Conservation (phyloP, 1,139 yeast species). For the Hyphopichia burtonii region DNA sequence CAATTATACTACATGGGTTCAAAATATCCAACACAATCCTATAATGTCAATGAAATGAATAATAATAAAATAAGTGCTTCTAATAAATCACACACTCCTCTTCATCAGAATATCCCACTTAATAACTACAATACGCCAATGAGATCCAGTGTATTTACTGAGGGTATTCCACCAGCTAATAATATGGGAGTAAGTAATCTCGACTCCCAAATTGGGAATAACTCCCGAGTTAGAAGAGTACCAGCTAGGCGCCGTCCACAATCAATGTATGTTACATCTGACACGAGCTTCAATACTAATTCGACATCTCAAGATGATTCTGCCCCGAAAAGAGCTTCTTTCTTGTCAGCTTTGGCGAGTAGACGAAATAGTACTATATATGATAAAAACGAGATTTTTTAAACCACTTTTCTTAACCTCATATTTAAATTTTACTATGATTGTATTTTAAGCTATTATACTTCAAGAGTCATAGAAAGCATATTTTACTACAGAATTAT, state of each 20-base stretch:
- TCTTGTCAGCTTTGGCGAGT: neutral
- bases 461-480: too few relatives aligned
- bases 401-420: too few relatives aligned
- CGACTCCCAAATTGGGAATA: too few relatives aligned
- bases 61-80: neutral
- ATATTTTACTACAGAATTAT: too few relatives aligned
- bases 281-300: neutral
- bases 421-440: too few relatives aligned
- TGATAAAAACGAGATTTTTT: neutral
- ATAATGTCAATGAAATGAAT: neutral
- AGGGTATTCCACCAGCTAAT: too few relatives aligned
- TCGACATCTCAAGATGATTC: neutral
- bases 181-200: too few relatives aligned
- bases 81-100: neutral
- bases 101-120: neutral
- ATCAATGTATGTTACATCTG: neutral
- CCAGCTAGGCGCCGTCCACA: conserved; percentile 1
- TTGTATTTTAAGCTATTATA: too few relatives aligned
- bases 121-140: too few relatives aligned
- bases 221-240: too few relatives aligned
- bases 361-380: neutral
- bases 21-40: neutral
- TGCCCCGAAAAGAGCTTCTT: neutral
- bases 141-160: too few relatives aligned
- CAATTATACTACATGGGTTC: neutral